Conservation (phyloP, 306 rosid species). For the Herpetospermum pedunculosum region DNA sequence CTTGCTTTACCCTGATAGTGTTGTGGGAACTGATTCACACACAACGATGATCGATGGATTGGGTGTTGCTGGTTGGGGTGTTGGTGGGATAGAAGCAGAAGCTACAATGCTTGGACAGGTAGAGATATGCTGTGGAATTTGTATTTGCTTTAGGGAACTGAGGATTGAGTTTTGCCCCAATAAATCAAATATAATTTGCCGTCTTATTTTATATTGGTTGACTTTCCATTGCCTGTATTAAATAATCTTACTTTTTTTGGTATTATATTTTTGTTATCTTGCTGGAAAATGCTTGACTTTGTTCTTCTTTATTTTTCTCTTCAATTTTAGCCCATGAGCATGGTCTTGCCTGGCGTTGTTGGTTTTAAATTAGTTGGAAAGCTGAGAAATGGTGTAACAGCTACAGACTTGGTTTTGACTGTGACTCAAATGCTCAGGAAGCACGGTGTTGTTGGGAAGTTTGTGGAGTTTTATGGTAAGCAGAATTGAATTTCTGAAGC, state of each 20-base stretch:
- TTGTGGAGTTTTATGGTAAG: constrained; percentile 90
- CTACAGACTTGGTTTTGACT: constrained; percentile 93
- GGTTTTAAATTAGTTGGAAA: constrained; percentile 80
- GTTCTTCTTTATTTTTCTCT: neutral
- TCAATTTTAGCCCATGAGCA: constrained; percentile 82
- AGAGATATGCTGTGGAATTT: neutral
- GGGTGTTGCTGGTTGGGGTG: constrained; percentile 99
- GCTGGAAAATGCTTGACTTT: neutral
- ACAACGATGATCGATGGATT: constrained; percentile 98
- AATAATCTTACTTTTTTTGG: neutral
- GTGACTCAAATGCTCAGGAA: constrained; percentile 92
- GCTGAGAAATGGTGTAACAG: constrained; percentile 80
- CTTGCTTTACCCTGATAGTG: constrained; percentile 87
- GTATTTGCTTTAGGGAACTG: neutral
- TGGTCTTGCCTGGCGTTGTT: constrained; percentile 97
- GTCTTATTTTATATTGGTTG: neutral
- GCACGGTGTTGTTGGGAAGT: constrained; percentile 97
- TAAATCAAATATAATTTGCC: neutral
- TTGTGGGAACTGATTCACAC: constrained; percentile 95
- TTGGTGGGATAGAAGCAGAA: constrained; percentile 98
- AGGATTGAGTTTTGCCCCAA: neutral
- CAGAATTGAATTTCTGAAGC: neutral
- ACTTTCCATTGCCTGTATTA: neutral
- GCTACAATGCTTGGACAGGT: constrained; percentile 99
- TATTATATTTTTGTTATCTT: neutral